Evolutionary conservation across 148 eudicot species (phyloP), one percentile per base, ranked within the genome.

Genomic region (Rheum nobile): DNA sequence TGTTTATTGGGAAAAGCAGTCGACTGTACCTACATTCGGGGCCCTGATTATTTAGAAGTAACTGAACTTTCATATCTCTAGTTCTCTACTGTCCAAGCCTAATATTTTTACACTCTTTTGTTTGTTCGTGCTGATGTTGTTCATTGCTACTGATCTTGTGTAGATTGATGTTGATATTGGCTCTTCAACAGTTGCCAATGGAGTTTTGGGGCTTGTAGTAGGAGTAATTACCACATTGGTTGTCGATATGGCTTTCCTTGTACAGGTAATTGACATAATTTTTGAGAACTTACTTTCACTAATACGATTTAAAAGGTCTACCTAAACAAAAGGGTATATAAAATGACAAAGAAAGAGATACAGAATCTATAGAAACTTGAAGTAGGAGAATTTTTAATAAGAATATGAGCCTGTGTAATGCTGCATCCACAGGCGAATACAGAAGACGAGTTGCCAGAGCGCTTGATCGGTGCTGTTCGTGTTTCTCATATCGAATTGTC

Each of bases 161-260:
- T 75, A 95, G 99, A 80, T 95, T 87, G 99, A 95, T 78, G 91
- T 90, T 55, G 99, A 95, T 77, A 95, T 95, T 76, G 99, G 99
- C 81, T 95, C 99, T 61, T 95, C 99, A 73, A 88, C 99, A 14
- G 99, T 95, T 75, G 99, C 99, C 77, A 95, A 95, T 80, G 99
- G 99, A 79, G 99, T 95, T 76, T 78, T 95, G 87, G 99, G 99
- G 67, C 93, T 95, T 77, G 99, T 95, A 48, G 61, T 92, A 82
- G 99, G 99, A 74, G 97, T 90, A 67, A 92, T 95, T 71, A 95
- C 97, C 21, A 83, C 96, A 73, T 85, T 95, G 83, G 99, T 95
- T 67, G 99, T 95, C 77, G 99, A 95, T 75, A 92, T 95, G 97
- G 99, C 99, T 77, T 95, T 95, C 83, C 96, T 95, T 78, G 88